Percentiles rank a stretch among this genome's conserved stretches.
phyloP scores from a whole-genome alignment of 495 filamentous ascomycete species.

The Podospora pseudopauciseta region DNA sequence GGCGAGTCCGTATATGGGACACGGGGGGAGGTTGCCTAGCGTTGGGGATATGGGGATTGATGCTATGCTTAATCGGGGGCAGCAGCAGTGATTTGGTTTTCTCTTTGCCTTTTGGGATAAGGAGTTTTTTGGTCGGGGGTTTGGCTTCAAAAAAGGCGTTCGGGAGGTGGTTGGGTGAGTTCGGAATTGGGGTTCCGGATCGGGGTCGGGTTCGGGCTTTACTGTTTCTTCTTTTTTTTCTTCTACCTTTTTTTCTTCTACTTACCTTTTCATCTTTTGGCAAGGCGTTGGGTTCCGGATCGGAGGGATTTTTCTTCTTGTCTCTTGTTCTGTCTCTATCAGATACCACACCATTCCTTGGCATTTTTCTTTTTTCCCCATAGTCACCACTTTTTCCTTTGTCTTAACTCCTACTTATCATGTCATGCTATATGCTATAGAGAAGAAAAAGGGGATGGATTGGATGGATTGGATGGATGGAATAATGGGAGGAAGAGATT shows the following conservation, averaged over 20 bases:
- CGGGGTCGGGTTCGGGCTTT: not conserved
- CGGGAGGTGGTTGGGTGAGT: not conserved
- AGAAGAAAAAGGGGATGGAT: not conserved
- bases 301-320: slow-evolving; percentile 5
- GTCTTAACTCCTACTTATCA: not conserved
- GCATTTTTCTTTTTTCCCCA: not conserved
- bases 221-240: slow-evolving; percentile 12
- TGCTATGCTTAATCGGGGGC: slow-evolving; percentile 48
- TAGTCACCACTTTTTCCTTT: not conserved
- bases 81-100: slow-evolving; percentile 23
- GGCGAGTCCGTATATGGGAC: slow-evolving; percentile 45
- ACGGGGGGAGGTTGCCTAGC: slow-evolving; percentile 47
- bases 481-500: not conserved
- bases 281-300: not conserved
- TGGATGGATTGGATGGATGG: not conserved
- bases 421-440: slow-evolving; percentile 1
- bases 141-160: not conserved
- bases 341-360: not conserved
- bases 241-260: slow-evolving; percentile 1
- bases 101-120: slow-evolving; percentile 6
- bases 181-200: not conserved
- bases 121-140: slow-evolving; percentile 1
- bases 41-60: slow-evolving; percentile 55
- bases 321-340: not conserved
- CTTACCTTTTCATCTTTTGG: slow-evolving; percentile 8